Conservation (phyloP, 306 rosid species). For the Astragalus membranaceus region DNA sequence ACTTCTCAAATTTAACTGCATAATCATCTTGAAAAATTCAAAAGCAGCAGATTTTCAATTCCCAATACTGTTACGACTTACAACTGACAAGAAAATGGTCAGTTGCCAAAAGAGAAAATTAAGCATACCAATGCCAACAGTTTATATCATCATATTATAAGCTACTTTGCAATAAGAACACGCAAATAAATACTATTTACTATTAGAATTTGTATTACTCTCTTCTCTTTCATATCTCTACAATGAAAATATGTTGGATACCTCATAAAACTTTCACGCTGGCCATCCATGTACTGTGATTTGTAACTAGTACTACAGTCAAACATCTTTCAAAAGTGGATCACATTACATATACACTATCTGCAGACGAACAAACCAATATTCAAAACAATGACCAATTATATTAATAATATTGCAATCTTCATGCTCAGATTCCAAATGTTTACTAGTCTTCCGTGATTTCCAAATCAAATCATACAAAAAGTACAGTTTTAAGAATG, state of each 20-base stretch:
- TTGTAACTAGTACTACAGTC: slow-evolving; percentile 51
- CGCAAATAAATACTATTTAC: slow-evolving; percentile 11
- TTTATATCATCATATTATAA: not conserved
- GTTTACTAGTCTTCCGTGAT: not conserved
- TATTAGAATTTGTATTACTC: not conserved
- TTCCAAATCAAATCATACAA: slow-evolving; percentile 1
- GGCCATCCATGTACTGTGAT: slow-evolving; percentile 67
- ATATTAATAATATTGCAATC: not conserved
- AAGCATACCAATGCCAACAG: not conserved
- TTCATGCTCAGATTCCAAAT: not conserved
- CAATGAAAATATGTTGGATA: slow-evolving; percentile 25
- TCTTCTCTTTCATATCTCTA: slow-evolving; percentile 21
- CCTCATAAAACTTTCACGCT: slow-evolving; percentile 76
- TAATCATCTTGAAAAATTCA: not conserved
- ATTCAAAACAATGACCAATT: not conserved
- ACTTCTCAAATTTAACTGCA: not conserved
- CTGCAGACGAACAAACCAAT: slow-evolving; percentile 32
- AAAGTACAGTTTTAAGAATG: not conserved
- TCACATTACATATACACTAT: slow-evolving; percentile 29
- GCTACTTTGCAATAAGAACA: slow-evolving; percentile 1
- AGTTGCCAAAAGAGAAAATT: not conserved
- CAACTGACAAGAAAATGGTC: not conserved
- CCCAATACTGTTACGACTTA: not conserved
- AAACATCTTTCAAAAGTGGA: slow-evolving; percentile 49
- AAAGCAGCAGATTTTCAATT: not conserved